Evolutionary conservation across 1,139 yeast species (phyloP).

Genomic region (Debaryomycetaceae sp.): DNA sequence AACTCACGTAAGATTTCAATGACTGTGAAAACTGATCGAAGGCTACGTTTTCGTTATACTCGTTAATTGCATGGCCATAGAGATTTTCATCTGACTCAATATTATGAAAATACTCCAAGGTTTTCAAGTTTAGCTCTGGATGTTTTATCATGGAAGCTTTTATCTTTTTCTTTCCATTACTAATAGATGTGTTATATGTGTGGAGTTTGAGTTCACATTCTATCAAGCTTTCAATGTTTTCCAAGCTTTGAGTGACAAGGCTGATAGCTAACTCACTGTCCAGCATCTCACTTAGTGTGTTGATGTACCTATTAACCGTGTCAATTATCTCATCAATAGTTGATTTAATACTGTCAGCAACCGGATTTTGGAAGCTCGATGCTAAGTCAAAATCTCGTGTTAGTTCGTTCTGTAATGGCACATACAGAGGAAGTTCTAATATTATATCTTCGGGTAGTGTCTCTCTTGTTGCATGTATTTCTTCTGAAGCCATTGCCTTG

Average conservation of each 20-base stretch:
- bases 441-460: too few species aligned
- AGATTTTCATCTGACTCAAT: slow-evolving; percentile 1
- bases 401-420: slow-evolving; percentile 7
- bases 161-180: slow-evolving; percentile 6
- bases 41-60: slow-evolving; percentile 5
- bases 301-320: slow-evolving; percentile 8
- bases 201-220: slow-evolving; percentile 5
- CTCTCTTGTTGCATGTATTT: too few species aligned
- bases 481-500: too few species aligned
- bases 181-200: slow-evolving; percentile 6
- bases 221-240: slow-evolving; percentile 4
- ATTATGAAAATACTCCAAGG: slow-evolving; percentile 4
- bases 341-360: slow-evolving; percentile 5
- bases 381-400: slow-evolving; percentile 9
- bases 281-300: slow-evolving; percentile 3
- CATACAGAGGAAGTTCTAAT: slow-evolving; percentile 6
- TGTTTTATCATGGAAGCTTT: slow-evolving; percentile 5
- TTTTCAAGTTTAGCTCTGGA: slow-evolving; percentile 6
- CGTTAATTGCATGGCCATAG: slow-evolving; percentile 5
- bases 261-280: slow-evolving; percentile 2
- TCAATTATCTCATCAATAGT: slow-evolving; percentile 6
- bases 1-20: slow-evolving; percentile 5
- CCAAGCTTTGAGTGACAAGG: slow-evolving; percentile 6
- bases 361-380: slow-evolving; percentile 4
- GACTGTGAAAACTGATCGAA: slow-evolving; percentile 3